phyloP scores from a whole-genome alignment of 192 early-diverging fungal genomes.

The Backusella tuberculispora region DNA sequence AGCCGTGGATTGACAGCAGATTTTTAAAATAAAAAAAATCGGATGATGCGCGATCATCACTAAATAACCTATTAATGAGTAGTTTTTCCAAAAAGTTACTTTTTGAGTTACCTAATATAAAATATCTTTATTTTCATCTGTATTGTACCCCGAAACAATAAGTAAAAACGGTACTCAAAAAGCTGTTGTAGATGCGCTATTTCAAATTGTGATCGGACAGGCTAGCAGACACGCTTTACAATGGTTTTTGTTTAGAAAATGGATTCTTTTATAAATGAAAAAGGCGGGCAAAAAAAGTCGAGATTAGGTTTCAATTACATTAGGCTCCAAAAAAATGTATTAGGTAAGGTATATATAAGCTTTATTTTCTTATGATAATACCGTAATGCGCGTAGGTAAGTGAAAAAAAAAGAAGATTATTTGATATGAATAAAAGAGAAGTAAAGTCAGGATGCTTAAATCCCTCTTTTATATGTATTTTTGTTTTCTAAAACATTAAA shows the following conservation, averaged over 20 bases:
- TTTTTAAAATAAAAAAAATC: conserved; percentile 4
- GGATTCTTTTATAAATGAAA: neutral
- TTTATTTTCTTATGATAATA: too few relatives aligned
- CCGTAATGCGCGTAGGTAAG: too few relatives aligned
- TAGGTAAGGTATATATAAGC: too few relatives aligned
- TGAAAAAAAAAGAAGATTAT: too few relatives aligned
- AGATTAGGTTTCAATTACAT: too few relatives aligned
- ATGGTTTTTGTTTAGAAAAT: neutral
- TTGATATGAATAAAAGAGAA: neutral
- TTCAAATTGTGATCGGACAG: neutral
- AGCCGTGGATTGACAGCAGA: neutral
- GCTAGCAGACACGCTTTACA: conserved; percentile 3
- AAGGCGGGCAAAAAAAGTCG: too few relatives aligned
- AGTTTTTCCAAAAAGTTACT: neutral
- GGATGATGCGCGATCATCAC: neutral
- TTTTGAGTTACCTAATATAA: conserved; percentile 8
- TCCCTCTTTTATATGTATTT: neutral
- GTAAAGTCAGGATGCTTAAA: neutral
- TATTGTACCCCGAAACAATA: neutral
- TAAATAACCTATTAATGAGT: neutral
- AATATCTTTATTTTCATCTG: neutral
- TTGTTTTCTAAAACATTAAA: neutral
- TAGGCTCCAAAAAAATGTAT: too few relatives aligned
- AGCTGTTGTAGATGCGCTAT: neutral
- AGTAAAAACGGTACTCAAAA: neutral